phyloP scores from a whole-genome alignment of 2,329 filamentous ascomycete genomes.

The Venturia aucupariae region DNA sequence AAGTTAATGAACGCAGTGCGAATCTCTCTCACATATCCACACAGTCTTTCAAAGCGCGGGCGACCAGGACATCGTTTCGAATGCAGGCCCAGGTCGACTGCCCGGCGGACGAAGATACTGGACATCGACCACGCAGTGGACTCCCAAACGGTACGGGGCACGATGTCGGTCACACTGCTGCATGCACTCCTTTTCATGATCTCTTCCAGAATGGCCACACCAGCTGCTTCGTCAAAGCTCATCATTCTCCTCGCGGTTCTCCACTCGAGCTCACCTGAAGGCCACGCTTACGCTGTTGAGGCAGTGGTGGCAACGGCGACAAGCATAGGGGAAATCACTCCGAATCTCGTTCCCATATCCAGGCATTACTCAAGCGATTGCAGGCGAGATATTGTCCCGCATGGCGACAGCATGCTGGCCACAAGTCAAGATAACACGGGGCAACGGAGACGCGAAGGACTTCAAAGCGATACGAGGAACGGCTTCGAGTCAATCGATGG shows the following conservation, averaged over 20 bases:
- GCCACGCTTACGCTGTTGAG: background rate
- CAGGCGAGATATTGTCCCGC: background rate
- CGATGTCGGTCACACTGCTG: background rate
- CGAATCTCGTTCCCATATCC: background rate
- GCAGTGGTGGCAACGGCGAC: background rate
- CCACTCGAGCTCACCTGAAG: background rate
- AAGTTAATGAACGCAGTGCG: too few species aligned
- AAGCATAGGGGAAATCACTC: background rate
- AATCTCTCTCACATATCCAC: too few species aligned
- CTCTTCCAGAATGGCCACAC: background rate
- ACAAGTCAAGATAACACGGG: background rate
- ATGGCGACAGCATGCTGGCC: background rate
- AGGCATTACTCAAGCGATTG: background rate
- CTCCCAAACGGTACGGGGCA: background rate
- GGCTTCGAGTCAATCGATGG: background rate
- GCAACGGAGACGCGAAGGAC: background rate
- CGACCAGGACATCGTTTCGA: too few species aligned
- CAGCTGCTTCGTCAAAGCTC: background rate
- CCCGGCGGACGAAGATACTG: background rate
- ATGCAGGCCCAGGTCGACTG: too few species aligned
- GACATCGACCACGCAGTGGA: background rate
- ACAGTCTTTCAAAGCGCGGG: too few species aligned
- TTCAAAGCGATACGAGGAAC: background rate
- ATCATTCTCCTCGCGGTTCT: background rate
- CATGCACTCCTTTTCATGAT: background rate